These are phyloP conservation scores for Lolium multiflorum DNA, from an alignment of 176 grass and related monocot genomes.

Conservation along the genomic window DNA sequence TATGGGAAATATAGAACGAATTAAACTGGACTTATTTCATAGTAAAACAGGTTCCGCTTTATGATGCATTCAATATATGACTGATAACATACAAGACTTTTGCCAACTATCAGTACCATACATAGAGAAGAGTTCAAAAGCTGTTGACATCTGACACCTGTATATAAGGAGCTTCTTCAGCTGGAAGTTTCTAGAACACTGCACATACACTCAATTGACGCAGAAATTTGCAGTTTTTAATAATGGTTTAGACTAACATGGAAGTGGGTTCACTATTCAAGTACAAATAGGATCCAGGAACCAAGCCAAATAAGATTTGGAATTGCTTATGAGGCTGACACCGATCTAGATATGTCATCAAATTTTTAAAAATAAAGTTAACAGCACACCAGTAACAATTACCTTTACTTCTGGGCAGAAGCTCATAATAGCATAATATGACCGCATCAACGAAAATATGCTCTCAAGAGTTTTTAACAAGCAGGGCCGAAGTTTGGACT, in stretches of 20 bases:
- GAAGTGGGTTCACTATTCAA: background rate
- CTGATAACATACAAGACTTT: slow-evolving; percentile 8
- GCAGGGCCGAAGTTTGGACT: slow-evolving; percentile 87
- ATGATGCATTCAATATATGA: slow-evolving; percentile 10
- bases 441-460: slow-evolving; percentile 89
- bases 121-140: slow-evolving; percentile 35
- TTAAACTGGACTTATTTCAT: slow-evolving; percentile 9
- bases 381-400: slow-evolving; percentile 20
- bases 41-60: background rate
- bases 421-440: slow-evolving; percentile 93
- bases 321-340: background rate
- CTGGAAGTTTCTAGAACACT: slow-evolving; percentile 24
- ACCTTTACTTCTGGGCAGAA: slow-evolving; percentile 77
- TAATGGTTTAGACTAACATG: slow-evolving; percentile 40
- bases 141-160: slow-evolving; percentile 35
- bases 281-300: slow-evolving; percentile 3
- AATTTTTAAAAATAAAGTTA: slow-evolving; percentile 31
- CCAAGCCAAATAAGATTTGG: background rate
- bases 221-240: slow-evolving; percentile 31
- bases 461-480: slow-evolving; percentile 90
- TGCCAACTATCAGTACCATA: background rate
- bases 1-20: slow-evolving; percentile 2
- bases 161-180: slow-evolving; percentile 31
- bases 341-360: slow-evolving; percentile 20
- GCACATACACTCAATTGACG: slow-evolving; percentile 22